Evolutionary conservation across 768 basidiomycete genomes (phyloP).

Genomic region (Sarcodon aspratus): DNA sequence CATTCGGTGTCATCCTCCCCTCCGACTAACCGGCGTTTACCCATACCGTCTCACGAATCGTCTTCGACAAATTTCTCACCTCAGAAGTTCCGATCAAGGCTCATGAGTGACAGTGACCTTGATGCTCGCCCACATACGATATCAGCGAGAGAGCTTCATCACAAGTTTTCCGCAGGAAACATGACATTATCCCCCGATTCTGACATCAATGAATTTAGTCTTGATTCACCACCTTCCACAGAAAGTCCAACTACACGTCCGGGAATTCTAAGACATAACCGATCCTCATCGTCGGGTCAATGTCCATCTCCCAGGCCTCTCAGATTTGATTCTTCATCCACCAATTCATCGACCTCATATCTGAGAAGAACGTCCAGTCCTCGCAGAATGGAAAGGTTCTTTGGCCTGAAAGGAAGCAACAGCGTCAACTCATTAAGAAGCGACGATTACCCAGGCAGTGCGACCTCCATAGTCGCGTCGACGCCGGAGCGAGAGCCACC

Average conservation of each 20-base stretch:
- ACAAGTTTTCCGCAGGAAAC: background rate
- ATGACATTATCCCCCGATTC: slow-evolving; percentile 5
- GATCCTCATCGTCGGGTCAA: slow-evolving; percentile 25
- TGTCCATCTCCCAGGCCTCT: slow-evolving; percentile 12
- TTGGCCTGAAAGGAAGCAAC: slow-evolving; percentile 5
- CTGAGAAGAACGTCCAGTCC: background rate
- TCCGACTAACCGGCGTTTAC: background rate
- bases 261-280: slow-evolving; percentile 27
- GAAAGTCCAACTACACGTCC: slow-evolving; percentile 22
- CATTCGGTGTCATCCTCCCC: background rate
- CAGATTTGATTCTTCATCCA: slow-evolving; percentile 18
- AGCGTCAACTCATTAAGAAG: slow-evolving; percentile 10
- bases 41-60: background rate
- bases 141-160: background rate
- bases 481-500: background rate
- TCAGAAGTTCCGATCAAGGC: background rate
- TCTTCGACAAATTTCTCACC: background rate
- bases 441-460: slow-evolving; percentile 1
- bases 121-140: background rate
- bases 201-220: slow-evolving; percentile 1
- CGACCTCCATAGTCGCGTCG: slow-evolving; percentile 1
- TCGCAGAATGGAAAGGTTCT: background rate
- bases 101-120: background rate
- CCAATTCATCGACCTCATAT: slow-evolving; percentile 5
- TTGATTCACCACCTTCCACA: slow-evolving; percentile 1